Conservation (phyloP, 495 filamentous ascomycete species). For the Recurvomyces mirabilis region DNA sequence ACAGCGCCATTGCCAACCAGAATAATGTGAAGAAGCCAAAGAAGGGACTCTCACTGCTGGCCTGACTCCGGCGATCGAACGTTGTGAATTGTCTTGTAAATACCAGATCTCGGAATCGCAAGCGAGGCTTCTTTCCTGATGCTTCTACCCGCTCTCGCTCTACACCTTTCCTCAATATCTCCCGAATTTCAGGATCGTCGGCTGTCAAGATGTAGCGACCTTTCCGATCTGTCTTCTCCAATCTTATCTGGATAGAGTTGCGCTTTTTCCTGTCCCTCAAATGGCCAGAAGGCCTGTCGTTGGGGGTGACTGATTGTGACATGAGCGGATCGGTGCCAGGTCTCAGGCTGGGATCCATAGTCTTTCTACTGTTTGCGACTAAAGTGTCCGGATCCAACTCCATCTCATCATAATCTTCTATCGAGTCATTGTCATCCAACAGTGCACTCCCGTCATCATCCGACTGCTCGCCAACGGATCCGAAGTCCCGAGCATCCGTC, state of each 20-base stretch:
- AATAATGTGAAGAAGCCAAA: conserved; percentile 70
- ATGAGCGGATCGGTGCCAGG: not conserved
- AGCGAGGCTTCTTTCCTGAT: conserved; percentile 32
- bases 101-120: conserved; percentile 51
- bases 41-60: conserved; percentile 47
- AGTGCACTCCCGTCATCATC: not conserved
- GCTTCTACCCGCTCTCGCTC: conserved; percentile 34
- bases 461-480: not conserved
- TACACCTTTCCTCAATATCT: conserved; percentile 37
- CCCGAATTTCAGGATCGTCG: conserved; percentile 44
- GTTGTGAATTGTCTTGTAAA: conserved; percentile 59
- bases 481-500: conserved; percentile 3
- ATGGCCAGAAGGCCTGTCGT: no score
- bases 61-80: conserved; percentile 57
- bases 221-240: conserved; percentile 37
- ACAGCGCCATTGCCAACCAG: conserved; percentile 53
- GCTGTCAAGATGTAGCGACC: conserved; percentile 44
- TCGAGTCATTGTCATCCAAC: conserved; percentile 10
- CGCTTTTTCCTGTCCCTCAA: conserved; percentile 6
- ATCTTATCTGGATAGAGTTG: conserved; percentile 35
- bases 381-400: conserved; percentile 21
- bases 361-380: conserved; percentile 13
- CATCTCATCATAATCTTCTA: conserved; percentile 24
- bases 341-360: conserved; percentile 1
- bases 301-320: not conserved